A percentile compares a stretch with the other conserved stretches of the same genome.
These are phyloP conservation scores for Hanseniaspora valbyensis DNA, from an alignment of 805 yeast species.

Conservation along the genomic window DNA sequence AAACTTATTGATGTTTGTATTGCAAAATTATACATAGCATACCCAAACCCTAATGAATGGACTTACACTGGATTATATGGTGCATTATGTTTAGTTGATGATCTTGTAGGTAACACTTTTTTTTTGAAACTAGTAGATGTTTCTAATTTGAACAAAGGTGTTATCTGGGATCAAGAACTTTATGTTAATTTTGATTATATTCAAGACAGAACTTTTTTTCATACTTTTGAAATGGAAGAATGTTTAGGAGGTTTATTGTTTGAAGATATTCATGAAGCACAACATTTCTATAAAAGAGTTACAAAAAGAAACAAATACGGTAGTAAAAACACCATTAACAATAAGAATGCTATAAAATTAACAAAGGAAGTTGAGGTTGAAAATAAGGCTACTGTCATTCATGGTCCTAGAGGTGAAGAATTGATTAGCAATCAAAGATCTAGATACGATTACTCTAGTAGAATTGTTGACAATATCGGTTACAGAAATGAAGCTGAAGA, in stretches of 20 bases:
- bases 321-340: conserved; percentile 71
- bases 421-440: conserved; percentile 26
- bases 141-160: conserved; percentile 60
- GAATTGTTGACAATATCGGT: conserved; percentile 17
- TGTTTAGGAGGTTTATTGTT: conserved; percentile 78
- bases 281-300: conserved; percentile 72
- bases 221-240: conserved; percentile 85
- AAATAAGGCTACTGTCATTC: conserved; percentile 59
- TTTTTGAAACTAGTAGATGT: conserved; percentile 84
- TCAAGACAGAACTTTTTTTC: conserved; percentile 92
- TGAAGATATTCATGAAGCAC: conserved; percentile 80
- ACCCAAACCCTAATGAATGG: conserved; percentile 77
- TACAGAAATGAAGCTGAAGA: conserved; percentile 13
- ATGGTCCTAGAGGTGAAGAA: conserved; percentile 39
- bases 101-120: conserved; percentile 85
- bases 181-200: conserved; percentile 79
- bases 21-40: conserved; percentile 79
- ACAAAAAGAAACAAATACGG: conserved; percentile 68
- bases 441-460: conserved; percentile 22
- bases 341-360: conserved; percentile 78
- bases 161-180: conserved; percentile 93
- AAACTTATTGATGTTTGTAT: conserved; percentile 84
- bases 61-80: conserved; percentile 80
- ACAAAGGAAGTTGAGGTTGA: conserved; percentile 49
- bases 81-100: conserved; percentile 79